Evolutionary conservation across 2,329 filamentous ascomycete genomes (phyloP).

Genomic region (Uncinocarpus reesii): DNA sequence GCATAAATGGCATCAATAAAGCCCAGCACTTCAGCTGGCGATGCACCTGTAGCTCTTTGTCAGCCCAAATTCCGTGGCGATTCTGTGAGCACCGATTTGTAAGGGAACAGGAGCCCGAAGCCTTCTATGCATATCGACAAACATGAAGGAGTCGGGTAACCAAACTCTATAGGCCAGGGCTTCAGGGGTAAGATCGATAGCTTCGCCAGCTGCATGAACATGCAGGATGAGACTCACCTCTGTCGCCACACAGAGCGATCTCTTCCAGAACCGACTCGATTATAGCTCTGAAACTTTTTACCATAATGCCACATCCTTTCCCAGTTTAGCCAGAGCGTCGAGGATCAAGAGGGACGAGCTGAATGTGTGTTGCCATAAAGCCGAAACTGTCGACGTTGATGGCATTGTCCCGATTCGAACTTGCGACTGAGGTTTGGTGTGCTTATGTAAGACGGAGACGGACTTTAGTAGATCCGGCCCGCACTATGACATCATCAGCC

Average conservation of each 20-base stretch:
- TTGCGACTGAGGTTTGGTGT: too few species aligned
- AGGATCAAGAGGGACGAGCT: background rate
- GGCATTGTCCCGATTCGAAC: conserved; percentile 13
- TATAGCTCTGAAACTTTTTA: conserved; percentile 45
- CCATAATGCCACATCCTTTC: conserved; percentile 28
- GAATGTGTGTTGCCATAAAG: too few species aligned
- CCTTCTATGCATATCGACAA: background rate
- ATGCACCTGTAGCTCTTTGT: conserved; percentile 25
- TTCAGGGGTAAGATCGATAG: too few species aligned
- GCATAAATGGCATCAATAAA: conserved; percentile 32
- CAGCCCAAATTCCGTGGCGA: background rate
- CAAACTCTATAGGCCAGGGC: background rate
- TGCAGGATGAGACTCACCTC: conserved; percentile 39
- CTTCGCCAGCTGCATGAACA: too few species aligned
- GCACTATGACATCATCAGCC: too few species aligned
- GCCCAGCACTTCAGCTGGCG: conserved; percentile 27
- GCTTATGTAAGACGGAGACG: background rate
- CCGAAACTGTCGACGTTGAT: too few species aligned
- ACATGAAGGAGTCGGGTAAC: background rate
- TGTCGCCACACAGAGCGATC: conserved; percentile 48
- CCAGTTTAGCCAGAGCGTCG: background rate
- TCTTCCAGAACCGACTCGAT: conserved; percentile 49
- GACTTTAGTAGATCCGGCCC: too few species aligned
- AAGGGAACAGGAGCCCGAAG: too few species aligned
- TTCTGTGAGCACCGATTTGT: too few species aligned